Evolutionary conservation across 495 filamentous ascomycete species (phyloP), one percentile per base, ranked within the genome.

Genomic region (Aspergillus egyptiacus): DNA sequence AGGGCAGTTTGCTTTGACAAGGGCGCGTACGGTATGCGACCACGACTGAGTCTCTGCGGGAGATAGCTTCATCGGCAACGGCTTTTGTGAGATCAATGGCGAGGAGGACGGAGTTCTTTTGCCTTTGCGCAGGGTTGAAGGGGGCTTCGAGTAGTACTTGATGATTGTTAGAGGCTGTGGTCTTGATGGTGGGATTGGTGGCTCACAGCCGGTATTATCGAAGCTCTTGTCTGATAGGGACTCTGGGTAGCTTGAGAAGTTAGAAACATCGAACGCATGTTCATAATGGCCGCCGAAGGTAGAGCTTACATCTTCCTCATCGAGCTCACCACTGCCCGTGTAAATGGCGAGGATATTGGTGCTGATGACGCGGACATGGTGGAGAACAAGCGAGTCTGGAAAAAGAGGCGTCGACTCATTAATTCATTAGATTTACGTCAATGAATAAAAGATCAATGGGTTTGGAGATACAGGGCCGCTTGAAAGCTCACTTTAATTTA

Each of bases 61-160:
- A 64, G 46, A 98, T 88, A 36, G 93, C 93, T 65, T 98, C 93
- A 46, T 95, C 85, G 18, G 83, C 91, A n/a, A 98, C 93, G 2
- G 79, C 79, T 43, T 79, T 79, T 0, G 93, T 97, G 20, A 98
- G 77, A 66, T 98, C 93, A 59, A 96, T 89, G 11, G 93, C 87
- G 25, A 98, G 75, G 24, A 98, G 83, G 42, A 91, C 87, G 2
- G 81, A 82, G 67, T 87, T 87, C 54, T 73, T 82, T 58, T 79
- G 80, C 32, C 71, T 64, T 11, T 71, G 65, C 1, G 72, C 61
- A 34, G 72, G 74, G 54, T 81, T 72, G 55, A 79, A 84, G 3
- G 86, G 86, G 36, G 86, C 80, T 74, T 91, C 87, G 27, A 90
- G 79, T 36, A 90, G 79, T 19, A 91, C 86, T 88, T 34, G 6